These are phyloP conservation scores for Aspergillus aculeatus DNA, from an alignment of 2,329 filamentous ascomycete genomes.

Conservation along the genomic window DNA sequence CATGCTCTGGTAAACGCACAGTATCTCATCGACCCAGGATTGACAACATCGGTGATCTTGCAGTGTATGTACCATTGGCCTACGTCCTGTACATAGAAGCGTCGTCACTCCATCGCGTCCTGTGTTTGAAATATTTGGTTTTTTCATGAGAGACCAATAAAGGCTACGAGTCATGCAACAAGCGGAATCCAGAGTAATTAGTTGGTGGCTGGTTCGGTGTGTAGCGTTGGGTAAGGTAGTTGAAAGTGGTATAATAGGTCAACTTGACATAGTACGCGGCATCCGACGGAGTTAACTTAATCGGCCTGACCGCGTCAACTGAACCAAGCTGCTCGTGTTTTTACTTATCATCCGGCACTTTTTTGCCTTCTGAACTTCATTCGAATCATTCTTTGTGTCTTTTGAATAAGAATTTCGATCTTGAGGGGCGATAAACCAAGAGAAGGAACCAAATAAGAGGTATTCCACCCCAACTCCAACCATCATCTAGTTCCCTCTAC, in stretches of 20 bases:
- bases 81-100: conserved; percentile 35
- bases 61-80: conserved; percentile 33
- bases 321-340: no score
- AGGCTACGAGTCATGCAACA: neutral
- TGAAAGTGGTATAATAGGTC: no score
- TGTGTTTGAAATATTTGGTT: conserved; percentile 14
- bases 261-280: no score
- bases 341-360: no score
- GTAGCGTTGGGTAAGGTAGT: no score
- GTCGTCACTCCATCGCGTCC: conserved; percentile 21
- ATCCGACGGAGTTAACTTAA: no score
- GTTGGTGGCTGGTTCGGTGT: neutral
- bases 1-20: conserved; percentile 22
- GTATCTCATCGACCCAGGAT: conserved; percentile 19
- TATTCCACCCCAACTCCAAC: neutral
- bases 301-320: no score
- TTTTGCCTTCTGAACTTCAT: no score
- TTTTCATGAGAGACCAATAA: conserved; percentile 1
- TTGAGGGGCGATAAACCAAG: no score
- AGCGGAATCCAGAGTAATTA: neutral
- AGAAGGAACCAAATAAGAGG: neutral
- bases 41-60: conserved; percentile 21
- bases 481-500: no score
- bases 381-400: no score
- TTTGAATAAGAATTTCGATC: no score